phyloP scores from a whole-genome alignment of 1,284 basidiomycete genomes.

The Cerrena zonata region DNA sequence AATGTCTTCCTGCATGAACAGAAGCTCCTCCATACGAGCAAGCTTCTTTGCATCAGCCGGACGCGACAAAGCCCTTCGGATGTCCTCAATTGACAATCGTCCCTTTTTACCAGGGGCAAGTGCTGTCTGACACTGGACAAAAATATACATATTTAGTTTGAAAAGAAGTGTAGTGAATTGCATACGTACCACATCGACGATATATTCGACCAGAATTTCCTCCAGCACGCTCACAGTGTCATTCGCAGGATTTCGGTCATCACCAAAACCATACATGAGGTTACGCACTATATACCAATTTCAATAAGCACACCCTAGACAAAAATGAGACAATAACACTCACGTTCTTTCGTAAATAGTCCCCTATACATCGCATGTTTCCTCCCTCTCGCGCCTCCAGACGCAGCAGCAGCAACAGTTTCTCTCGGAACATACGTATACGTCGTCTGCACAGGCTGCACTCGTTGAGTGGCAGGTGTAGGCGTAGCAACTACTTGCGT shows the following conservation, averaged over 20 bases:
- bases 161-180: background rate
- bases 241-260: constrained; percentile 79
- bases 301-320: constrained; percentile 7
- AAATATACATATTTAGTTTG: background rate
- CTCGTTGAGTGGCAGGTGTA: constrained; percentile 11
- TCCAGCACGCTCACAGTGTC: constrained; percentile 91
- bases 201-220: constrained; percentile 87
- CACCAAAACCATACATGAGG: constrained; percentile 94
- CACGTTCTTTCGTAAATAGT: constrained; percentile 73
- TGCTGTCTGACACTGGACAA: constrained; percentile 64
- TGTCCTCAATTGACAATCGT: constrained; percentile 75
- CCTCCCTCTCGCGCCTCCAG: constrained; percentile 33
- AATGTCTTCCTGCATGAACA: constrained; percentile 90
- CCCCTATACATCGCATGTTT: constrained; percentile 66
- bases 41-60: constrained; percentile 82
- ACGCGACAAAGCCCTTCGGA: constrained; percentile 68
- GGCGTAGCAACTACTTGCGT: constrained; percentile 13
- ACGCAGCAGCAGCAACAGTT: constrained; percentile 34
- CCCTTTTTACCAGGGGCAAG: constrained; percentile 61
- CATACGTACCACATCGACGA: constrained; percentile 74
- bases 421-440: constrained; percentile 33
- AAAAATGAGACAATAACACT: constrained; percentile 27
- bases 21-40: constrained; percentile 79
- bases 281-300: constrained; percentile 56
- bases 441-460: constrained; percentile 6